These are phyloP conservation scores for Aphanomyces astaci DNA, from an alignment of 352 stramenopile species.

Conservation along the genomic window DNA sequence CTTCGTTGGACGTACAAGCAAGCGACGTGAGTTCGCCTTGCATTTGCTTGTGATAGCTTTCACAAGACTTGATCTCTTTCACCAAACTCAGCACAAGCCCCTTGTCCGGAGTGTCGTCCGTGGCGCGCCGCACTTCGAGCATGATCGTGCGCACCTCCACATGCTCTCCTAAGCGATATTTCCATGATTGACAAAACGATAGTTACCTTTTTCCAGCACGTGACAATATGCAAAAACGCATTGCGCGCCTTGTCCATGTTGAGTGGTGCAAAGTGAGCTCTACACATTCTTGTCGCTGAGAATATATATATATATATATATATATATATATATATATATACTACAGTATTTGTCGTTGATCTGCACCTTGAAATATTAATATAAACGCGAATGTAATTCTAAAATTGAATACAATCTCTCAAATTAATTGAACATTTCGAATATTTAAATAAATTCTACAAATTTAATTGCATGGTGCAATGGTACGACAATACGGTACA, in stretches of 20 bases:
- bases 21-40: constrained; percentile 51
- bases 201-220: constrained; percentile 46
- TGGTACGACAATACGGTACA: no score
- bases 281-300: no score
- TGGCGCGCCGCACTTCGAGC: constrained; percentile 59
- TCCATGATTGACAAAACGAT: neutral
- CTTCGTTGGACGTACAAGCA: constrained; percentile 65
- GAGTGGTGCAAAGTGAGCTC: constrained; percentile 36
- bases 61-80: constrained; percentile 74
- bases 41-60: constrained; percentile 69
- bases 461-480: no score
- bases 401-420: no score
- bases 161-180: neutral
- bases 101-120: constrained; percentile 56
- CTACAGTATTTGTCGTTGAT: no score
- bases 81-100: constrained; percentile 61
- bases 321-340: no score
- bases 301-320: no score
- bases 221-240: constrained; percentile 54
- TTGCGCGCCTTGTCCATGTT: constrained; percentile 58
- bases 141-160: constrained; percentile 43
- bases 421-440: no score
- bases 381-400: no score
- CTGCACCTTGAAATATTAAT: no score
- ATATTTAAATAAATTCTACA: no score